Percentiles rank a stretch among this genome's conserved stretches.
Evolutionary conservation across 176 grass and related monocot genomes (phyloP).

Genomic region (Rhynchospora pubera): DNA sequence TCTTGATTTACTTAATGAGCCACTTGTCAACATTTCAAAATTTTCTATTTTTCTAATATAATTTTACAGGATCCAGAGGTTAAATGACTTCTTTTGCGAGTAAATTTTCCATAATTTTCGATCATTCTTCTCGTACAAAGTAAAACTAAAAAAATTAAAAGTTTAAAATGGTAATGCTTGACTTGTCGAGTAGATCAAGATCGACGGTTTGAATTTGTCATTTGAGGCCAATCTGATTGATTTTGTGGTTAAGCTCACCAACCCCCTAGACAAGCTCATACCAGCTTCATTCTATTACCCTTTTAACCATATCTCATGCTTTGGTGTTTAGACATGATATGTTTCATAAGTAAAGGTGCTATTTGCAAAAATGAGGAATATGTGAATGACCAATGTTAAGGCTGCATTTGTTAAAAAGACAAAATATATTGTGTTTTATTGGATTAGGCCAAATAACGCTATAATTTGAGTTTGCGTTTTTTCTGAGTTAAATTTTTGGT

Average conservation of each 20-base stretch:
- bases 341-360: not conserved
- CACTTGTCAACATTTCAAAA: not conserved
- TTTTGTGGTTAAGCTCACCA: not conserved
- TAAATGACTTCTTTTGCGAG: conserved; percentile 7
- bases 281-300: not conserved
- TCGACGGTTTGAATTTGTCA: not conserved
- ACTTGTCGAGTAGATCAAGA: not conserved
- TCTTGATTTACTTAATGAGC: not conserved
- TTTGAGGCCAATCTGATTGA: not conserved
- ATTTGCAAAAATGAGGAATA: not conserved
- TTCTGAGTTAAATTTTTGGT: not conserved
- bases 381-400: not conserved
- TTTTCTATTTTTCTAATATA: not conserved
- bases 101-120: not conserved
- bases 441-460: not conserved
- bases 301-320: not conserved
- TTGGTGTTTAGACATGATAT: not conserved
- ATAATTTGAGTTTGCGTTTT: not conserved
- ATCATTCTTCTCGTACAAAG: not conserved
- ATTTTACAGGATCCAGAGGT: conserved; percentile 13
- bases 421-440: not conserved
- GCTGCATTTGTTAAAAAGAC: not conserved
- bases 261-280: not conserved
- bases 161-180: not conserved
- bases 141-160: not conserved